Percentiles rank a stretch among this genome's conserved stretches.
These are phyloP conservation scores for Alternaria burnsii DNA, from an alignment of 2,329 filamentous ascomycete species.

Conservation along the genomic window DNA sequence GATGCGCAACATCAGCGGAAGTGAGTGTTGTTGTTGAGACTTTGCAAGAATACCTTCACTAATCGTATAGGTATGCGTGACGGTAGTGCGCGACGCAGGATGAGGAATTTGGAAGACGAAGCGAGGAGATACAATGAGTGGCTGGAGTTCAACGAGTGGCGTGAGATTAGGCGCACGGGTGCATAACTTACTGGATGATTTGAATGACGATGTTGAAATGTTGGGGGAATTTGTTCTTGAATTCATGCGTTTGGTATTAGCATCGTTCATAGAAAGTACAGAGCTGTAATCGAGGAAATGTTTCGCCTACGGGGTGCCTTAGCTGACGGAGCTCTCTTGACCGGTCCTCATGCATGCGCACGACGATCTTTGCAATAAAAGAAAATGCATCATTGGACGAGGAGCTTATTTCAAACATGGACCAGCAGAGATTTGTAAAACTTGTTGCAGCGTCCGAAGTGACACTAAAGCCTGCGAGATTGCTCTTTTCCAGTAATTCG, in stretches of 20 bases:
- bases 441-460: too few relatives aligned
- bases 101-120: background rate
- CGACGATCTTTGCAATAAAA: accelerated
- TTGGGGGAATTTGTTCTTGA: background rate
- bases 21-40: background rate
- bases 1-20: background rate
- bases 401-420: accelerated
- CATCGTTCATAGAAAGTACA: too few relatives aligned
- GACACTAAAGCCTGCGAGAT: accelerated
- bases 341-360: too few relatives aligned
- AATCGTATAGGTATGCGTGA: background rate
- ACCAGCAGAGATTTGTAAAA: too few relatives aligned
- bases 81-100: background rate
- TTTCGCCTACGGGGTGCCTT: too few relatives aligned
- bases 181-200: background rate
- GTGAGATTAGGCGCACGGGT: background rate
- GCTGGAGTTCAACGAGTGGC: background rate
- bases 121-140: background rate
- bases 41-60: background rate
- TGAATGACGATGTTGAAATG: background rate
- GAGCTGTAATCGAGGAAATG: too few relatives aligned
- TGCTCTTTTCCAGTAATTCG: too few relatives aligned
- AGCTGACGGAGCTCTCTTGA: too few relatives aligned
- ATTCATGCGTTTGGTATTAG: background rate
- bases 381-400: too few relatives aligned